phyloP scores from a whole-genome alignment of 2,329 filamentous ascomycete genomes.

The Ceratocystis cubensis region DNA sequence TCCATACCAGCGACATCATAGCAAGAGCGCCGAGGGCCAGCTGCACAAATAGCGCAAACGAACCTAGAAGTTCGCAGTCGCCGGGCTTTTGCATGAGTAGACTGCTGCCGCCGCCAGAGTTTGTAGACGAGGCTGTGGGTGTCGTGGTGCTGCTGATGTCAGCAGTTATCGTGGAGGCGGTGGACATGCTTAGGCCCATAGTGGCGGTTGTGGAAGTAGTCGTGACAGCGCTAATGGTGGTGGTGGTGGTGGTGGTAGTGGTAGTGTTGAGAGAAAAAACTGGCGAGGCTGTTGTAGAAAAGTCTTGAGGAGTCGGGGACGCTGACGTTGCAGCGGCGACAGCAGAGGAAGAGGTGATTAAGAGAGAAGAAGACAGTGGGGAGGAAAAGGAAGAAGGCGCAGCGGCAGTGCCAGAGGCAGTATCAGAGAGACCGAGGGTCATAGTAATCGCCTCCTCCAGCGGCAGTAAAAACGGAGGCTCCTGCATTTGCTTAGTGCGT shows the following conservation, averaged over 20 bases:
- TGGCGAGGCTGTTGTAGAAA: background rate
- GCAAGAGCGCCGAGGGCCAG: constrained; percentile 73
- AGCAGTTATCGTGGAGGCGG: constrained; percentile 26
- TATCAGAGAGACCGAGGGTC: constrained; percentile 11
- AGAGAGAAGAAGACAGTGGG: background rate
- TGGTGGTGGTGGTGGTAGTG: background rate
- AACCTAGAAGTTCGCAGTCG: constrained; percentile 76
- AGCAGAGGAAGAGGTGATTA: background rate
- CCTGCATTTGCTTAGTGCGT: constrained; percentile 12
- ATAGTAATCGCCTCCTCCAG: constrained; percentile 7
- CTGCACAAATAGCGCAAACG: constrained; percentile 86
- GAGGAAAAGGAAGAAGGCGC: constrained; percentile 13
- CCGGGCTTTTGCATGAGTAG: constrained; percentile 32
- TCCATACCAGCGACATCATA: constrained; percentile 76
- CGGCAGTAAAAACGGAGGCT: constrained; percentile 8
- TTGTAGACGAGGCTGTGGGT: constrained; percentile 10
- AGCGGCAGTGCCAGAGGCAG: constrained; percentile 7
- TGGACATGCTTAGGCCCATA: constrained; percentile 26
- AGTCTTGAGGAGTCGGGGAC: background rate
- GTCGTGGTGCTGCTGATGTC: constrained; percentile 22
- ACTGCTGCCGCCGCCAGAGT: constrained; percentile 22
- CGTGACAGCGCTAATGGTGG: no score
- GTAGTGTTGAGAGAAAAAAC: constrained; percentile 20
- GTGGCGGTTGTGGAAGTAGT: constrained; percentile 16
- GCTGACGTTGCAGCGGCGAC: background rate